Percentiles rank a stretch among this genome's conserved stretches.
phyloP scores from a whole-genome alignment of 2,329 filamentous ascomycete species.

The Graphilbum sp. region DNA sequence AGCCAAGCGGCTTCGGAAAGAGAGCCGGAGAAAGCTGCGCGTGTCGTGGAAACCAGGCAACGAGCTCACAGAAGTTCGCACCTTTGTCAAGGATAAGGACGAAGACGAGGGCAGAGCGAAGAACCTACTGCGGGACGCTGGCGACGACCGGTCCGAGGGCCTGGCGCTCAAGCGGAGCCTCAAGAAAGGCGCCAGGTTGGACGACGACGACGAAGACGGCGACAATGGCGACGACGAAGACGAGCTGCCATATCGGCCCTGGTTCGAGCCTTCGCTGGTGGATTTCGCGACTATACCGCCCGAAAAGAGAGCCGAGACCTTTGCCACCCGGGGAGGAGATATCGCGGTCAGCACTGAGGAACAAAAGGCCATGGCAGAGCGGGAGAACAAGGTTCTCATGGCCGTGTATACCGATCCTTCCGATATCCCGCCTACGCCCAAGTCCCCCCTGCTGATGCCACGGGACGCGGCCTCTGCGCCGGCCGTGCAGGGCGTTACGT shows the following conservation, averaged over 20 bases:
- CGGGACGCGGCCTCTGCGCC: background rate
- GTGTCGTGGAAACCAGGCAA: conserved; percentile 56
- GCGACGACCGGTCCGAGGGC: conserved; percentile 57
- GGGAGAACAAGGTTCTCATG: conserved; percentile 44
- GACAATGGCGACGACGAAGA: conserved; percentile 27
- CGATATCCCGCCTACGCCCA: conserved; percentile 40
- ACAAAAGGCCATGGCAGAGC: conserved; percentile 36
- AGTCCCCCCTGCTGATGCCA: conserved; percentile 26
- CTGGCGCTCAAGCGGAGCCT: conserved; percentile 46
- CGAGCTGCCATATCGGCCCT: conserved; percentile 34
- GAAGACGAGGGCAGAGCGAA: conserved; percentile 53
- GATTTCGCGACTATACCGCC: conserved; percentile 31
- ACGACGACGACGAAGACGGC: conserved; percentile 27
- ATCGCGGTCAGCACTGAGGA: conserved; percentile 35
- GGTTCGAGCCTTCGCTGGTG: conserved; percentile 29
- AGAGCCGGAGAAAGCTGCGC: conserved; percentile 50
- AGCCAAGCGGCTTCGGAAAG: conserved; percentile 52
- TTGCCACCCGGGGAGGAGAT: conserved; percentile 35
- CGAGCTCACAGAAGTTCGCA: conserved; percentile 47
- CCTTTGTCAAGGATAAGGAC: conserved; percentile 59
- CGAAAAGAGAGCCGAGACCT: conserved; percentile 30
- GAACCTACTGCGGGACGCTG: conserved; percentile 55
- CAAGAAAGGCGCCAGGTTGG: conserved; percentile 18
- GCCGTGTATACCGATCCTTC: conserved; percentile 36
- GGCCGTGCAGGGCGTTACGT: conserved; percentile 8